Evolutionary conservation across 345 rosid genomes (phyloP).

Genomic region (Sisymbrium irio): DNA sequence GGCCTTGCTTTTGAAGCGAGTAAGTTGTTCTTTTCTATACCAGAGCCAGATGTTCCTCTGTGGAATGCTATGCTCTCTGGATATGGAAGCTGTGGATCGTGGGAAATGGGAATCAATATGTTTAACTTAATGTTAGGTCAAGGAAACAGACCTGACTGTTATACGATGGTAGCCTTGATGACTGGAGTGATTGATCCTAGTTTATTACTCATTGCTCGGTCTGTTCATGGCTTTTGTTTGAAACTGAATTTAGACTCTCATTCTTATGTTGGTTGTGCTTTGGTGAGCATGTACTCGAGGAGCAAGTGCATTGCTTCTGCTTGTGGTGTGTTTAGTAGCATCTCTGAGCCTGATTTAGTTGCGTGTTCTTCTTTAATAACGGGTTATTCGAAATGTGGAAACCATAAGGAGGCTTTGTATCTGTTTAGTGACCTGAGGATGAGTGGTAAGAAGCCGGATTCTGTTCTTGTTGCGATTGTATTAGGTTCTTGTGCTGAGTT

Average conservation of each 20-base stretch:
- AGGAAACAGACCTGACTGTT: constrained; percentile 61
- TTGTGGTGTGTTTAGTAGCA: constrained; percentile 41
- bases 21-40: constrained; percentile 45
- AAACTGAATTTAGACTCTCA: constrained; percentile 54
- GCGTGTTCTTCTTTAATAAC: constrained; percentile 75
- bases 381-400: constrained; percentile 59
- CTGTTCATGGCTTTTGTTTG: constrained; percentile 69
- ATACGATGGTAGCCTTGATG: constrained; percentile 59
- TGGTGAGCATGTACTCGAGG: constrained; percentile 75
- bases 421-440: constrained; percentile 46
- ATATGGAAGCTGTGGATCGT: constrained; percentile 49
- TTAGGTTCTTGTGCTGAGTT: constrained; percentile 60
- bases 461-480: constrained; percentile 52
- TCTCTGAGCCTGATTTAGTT: constrained; percentile 65
- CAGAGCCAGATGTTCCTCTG: constrained; percentile 69
- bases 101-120: constrained; percentile 49
- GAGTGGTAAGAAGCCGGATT: constrained; percentile 56
- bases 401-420: constrained; percentile 48
- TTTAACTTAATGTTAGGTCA: constrained; percentile 49
- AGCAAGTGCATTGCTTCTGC: constrained; percentile 59
- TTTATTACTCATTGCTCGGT: constrained; percentile 46
- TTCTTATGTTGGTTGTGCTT: constrained; percentile 57
- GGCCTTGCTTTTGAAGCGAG: constrained; percentile 53
- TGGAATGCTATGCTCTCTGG: constrained; percentile 85
- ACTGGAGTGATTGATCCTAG: constrained; percentile 50